Evolutionary conservation across 2,329 filamentous ascomycete species (phyloP).

Genomic region (Thermomyces lanuginosus): DNA sequence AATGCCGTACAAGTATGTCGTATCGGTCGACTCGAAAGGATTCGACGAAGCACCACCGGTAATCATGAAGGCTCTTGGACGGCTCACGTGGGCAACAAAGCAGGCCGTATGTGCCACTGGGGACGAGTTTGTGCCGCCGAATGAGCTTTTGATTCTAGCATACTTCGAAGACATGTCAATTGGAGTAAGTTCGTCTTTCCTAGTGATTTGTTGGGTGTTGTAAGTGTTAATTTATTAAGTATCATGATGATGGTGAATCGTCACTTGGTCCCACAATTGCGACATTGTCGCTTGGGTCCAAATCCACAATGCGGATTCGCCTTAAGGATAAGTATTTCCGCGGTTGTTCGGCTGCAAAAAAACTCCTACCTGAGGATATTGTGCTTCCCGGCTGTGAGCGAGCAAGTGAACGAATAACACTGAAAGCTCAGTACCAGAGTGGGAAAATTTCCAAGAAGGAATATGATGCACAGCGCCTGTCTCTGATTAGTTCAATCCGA

Average conservation of each 20-base stretch:
- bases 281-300: slow-evolving; percentile 37
- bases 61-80: slow-evolving; percentile 31
- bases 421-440: slow-evolving; percentile 10
- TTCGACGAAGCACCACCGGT: slow-evolving; percentile 27
- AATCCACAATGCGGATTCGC: slow-evolving; percentile 37
- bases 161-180: slow-evolving; percentile 42
- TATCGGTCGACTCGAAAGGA: slow-evolving; percentile 28
- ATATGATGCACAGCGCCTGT: slow-evolving; percentile 11
- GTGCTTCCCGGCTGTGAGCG: slow-evolving; percentile 17
- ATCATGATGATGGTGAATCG: slow-evolving; percentile 43
- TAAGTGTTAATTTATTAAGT: slow-evolving; percentile 21
- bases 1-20: slow-evolving; percentile 45
- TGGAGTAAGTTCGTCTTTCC: slow-evolving; percentile 18
- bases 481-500: slow-evolving; percentile 14
- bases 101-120: slow-evolving; percentile 18
- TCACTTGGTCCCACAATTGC: slow-evolving; percentile 41
- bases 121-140: slow-evolving; percentile 27
- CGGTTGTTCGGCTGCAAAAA: slow-evolving; percentile 11
- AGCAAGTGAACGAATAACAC: slow-evolving; percentile 10
- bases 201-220: background rate
- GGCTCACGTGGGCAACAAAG: slow-evolving; percentile 38
- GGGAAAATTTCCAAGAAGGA: slow-evolving; percentile 9
- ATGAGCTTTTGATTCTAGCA: slow-evolving; percentile 39
- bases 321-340: slow-evolving; percentile 37
- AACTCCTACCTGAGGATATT: slow-evolving; percentile 13